Evolutionary conservation across 163 green algal genomes (phyloP).

Genomic region (Chlorella variabilis): DNA sequence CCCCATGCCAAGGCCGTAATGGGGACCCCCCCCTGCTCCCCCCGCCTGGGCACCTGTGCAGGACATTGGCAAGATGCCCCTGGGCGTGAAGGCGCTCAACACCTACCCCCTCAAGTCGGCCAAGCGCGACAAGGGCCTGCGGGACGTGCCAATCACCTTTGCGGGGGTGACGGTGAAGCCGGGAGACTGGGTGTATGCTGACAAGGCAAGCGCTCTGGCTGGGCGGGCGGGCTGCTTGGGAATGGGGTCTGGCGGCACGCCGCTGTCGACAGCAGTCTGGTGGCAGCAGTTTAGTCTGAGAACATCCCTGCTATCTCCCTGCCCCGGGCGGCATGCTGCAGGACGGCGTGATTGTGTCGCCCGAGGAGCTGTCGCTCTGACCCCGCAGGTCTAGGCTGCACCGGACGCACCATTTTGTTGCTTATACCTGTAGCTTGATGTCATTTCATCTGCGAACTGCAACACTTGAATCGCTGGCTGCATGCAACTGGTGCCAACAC

Average conservation of each 20-base stretch:
- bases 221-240: not conserved
- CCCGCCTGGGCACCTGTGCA: not conserved
- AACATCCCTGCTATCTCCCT: too few relatives aligned
- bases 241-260: not conserved
- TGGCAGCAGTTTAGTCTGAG: too few relatives aligned
- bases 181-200: conserved; percentile 90
- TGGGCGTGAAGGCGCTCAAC: conserved; percentile 92
- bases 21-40: not conserved
- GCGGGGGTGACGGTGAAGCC: conserved; percentile 80
- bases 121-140: conserved; percentile 91
- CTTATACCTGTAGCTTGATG: too few relatives aligned
- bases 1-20: not conserved
- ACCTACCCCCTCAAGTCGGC: conserved; percentile 94
- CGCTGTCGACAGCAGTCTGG: too few relatives aligned
- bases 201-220: conserved; percentile 42
- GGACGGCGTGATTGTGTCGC: conserved; percentile 88
- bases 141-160: conserved; percentile 90
- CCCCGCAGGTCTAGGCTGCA: too few relatives aligned
- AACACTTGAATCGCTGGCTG: too few relatives aligned
- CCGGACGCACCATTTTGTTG: too few relatives aligned
- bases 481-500: too few relatives aligned
- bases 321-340: too few relatives aligned
- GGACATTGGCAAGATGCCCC: conserved; percentile 85
- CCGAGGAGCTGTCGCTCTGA: conserved; percentile 59
- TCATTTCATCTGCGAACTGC: too few relatives aligned